phyloP scores from a whole-genome alignment of 805 yeast species.

The Teunomyces kruisii region DNA sequence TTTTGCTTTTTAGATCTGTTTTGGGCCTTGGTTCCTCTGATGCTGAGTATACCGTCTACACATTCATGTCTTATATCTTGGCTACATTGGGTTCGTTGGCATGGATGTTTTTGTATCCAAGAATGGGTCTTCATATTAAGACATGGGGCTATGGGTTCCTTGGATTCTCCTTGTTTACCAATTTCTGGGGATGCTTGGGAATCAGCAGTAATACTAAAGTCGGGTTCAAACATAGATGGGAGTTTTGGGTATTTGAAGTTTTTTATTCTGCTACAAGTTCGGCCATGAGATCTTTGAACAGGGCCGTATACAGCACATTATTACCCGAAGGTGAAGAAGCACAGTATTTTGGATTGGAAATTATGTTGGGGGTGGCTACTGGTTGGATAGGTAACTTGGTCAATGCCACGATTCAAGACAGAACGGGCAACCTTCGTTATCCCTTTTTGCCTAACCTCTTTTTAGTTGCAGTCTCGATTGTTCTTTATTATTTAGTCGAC shows the following conservation, averaged over 20 bases:
- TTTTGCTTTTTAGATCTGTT: slow-evolving; percentile 38
- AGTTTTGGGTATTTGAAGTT: slow-evolving; percentile 42
- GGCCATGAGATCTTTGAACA: slow-evolving; percentile 35
- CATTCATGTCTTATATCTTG: slow-evolving; percentile 35
- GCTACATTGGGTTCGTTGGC: slow-evolving; percentile 33
- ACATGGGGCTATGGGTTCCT: slow-evolving; percentile 37
- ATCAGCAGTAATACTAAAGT: slow-evolving; percentile 22
- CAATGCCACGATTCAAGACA: slow-evolving; percentile 40
- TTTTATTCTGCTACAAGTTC: slow-evolving; percentile 35
- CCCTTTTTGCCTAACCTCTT: slow-evolving; percentile 39
- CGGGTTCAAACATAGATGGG: slow-evolving; percentile 44
- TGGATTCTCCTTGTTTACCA: slow-evolving; percentile 27
- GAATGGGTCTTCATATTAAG: slow-evolving; percentile 23
- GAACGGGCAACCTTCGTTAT: slow-evolving; percentile 33
- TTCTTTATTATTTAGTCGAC: slow-evolving; percentile 26
- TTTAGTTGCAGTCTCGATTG: slow-evolving; percentile 24
- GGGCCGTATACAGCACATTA: slow-evolving; percentile 36
- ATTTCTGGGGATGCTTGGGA: slow-evolving; percentile 42
- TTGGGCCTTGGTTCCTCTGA: slow-evolving; percentile 39
- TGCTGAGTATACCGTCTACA: slow-evolving; percentile 38
- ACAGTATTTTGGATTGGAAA: slow-evolving; percentile 42
- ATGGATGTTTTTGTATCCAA: slow-evolving; percentile 38
- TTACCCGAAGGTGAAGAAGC: slow-evolving; percentile 44
- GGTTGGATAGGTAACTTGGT: slow-evolving; percentile 43
- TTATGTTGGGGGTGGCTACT: slow-evolving; percentile 39